Evolutionary conservation across 106 monocot species (phyloP), one percentile per base, ranked within the genome.

Genomic region (Agapanthus africanus): DNA sequence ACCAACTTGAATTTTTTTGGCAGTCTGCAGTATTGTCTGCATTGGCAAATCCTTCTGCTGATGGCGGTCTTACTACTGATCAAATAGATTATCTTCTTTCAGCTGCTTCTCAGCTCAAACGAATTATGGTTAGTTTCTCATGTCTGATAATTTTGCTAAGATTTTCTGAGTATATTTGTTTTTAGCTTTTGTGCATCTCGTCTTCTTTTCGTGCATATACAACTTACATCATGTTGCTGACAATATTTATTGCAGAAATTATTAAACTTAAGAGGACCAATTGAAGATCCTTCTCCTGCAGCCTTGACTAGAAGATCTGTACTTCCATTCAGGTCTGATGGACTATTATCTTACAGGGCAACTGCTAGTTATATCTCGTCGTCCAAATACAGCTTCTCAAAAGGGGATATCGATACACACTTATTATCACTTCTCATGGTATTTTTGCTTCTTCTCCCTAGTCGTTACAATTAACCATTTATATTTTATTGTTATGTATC

Each of bases 361-460:
- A 92, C 92, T 10, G 50, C 84, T 39, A 73, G 80, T 57, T 81
- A 73, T 74, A 92, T 92, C 70, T 68, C 82, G 27, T 74, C 71
- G 1, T 91, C 88, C 34, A 92, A 99, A 68, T 82, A 79, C 71
- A 77, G 70, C 80, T 89, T 92, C 67, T 71, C 69, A 11, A 75
- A 70, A 25, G 72, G 63, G 75, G 86, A 90, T 73, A 75, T 84
- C 63, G 88, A 99, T 59, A 44, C 74, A 59, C 72, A 82, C 60
- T 69, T 99, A 71, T 78, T 99, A 59, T 83, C 80, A 31, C 86
- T 92, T 80, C 79, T 99, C 14, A 87, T 92, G 92, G 97, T 99
- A 82, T 49, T 68, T 32, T 39, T 42, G n/a, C n/a, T n/a, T n/a
- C n/a, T n/a, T n/a, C n/a, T n/a, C n/a, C n/a, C n/a, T n/a, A n/a